Evolutionary conservation across 345 rosid genomes (phyloP), one percentile per base, ranked within the genome.

Genomic region (Turnera subulata): DNA sequence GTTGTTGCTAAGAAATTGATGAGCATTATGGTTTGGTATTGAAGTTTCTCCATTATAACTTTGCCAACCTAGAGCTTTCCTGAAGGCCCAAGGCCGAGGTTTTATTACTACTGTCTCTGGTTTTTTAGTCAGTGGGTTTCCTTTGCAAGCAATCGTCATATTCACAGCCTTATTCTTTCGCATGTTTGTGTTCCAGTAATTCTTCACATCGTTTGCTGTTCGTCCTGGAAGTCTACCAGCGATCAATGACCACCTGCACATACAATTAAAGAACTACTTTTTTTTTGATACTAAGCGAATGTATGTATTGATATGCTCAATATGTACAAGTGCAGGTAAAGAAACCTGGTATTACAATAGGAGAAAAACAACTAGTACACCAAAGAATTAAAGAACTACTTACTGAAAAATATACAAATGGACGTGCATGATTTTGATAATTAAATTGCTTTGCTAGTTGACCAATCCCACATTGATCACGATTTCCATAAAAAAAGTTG

Each of bases 201-300:
- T 40, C 45, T 40, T 40, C 14, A 40, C 45, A 40, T 40, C 45
- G 11, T 40, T 40, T 1, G 73, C 76, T 22, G 84, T 76, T 65
- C 80, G 73, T 37, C 80, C 84, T 1, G 84, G 76, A 11, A 79
- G 61, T 50, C 80, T 70, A 6, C 83, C 83, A 1, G 80, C 78
- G 5, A 79, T 79, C 62, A 79, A 26, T 10, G 80, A 67, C 83
- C 80, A 79, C 38, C 80, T 69, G 64, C 46, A 32, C 2, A 24
- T 51, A 15, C 50, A 20, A 48, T 6, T 2, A 23, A 23, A 21
- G n/a, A n/a, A n/a, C n/a, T n/a, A n/a, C n/a, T n/a, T n/a, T n/a
- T n/a, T n/a, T n/a, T n/a, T n/a, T n/a, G n/a, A n/a, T n/a, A n/a
- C n/a, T n/a, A n/a, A n/a, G n/a, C n/a, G n/a, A n/a, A n/a, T n/a